These are phyloP conservation scores for Exserohilum turcica DNA, from an alignment of 2,329 filamentous ascomycete genomes.

Conservation along the genomic window DNA sequence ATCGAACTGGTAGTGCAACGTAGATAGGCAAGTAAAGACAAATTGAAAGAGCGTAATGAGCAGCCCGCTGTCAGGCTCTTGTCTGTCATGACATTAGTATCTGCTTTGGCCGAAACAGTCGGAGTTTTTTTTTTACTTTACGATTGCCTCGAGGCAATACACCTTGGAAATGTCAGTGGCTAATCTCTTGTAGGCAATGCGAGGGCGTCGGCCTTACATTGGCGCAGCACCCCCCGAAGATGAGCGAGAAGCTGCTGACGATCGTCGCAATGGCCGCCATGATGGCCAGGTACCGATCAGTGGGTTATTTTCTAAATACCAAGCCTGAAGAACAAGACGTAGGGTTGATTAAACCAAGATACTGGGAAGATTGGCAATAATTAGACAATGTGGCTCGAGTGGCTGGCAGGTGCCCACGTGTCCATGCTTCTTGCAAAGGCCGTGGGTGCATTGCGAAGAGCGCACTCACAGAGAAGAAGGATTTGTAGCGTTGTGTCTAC, in stretches of 20 bases:
- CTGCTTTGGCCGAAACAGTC: not conserved
- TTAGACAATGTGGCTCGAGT: constrained; percentile 10
- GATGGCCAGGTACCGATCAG: not conserved
- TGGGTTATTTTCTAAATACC: not conserved
- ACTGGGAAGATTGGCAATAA: not conserved
- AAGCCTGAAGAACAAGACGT: not conserved
- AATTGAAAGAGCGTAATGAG: constrained; percentile 59
- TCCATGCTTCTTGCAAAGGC: not conserved
- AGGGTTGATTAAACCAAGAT: not conserved
- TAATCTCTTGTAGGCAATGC: not conserved
- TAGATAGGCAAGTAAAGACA: constrained; percentile 66
- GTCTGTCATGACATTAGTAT: constrained; percentile 56
- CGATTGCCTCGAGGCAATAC: constrained; percentile 93
- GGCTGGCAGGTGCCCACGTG: not conserved
- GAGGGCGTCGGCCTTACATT: constrained; percentile 69
- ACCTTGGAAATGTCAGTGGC: constrained; percentile 61
- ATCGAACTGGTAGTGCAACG: constrained; percentile 53
- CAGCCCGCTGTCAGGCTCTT: constrained; percentile 85
- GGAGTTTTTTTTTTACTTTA: constrained; percentile 74
- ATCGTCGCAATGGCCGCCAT: constrained; percentile 47
- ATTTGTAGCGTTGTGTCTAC: not conserved
- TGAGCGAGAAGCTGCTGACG: constrained; percentile 72
- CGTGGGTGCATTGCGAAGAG: not conserved
- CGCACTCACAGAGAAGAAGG: constrained; percentile 1
- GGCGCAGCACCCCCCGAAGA: constrained; percentile 94